Conservation (phyloP, 2,329 filamentous ascomycete species). For the Phaeosphaeria sp. region DNA sequence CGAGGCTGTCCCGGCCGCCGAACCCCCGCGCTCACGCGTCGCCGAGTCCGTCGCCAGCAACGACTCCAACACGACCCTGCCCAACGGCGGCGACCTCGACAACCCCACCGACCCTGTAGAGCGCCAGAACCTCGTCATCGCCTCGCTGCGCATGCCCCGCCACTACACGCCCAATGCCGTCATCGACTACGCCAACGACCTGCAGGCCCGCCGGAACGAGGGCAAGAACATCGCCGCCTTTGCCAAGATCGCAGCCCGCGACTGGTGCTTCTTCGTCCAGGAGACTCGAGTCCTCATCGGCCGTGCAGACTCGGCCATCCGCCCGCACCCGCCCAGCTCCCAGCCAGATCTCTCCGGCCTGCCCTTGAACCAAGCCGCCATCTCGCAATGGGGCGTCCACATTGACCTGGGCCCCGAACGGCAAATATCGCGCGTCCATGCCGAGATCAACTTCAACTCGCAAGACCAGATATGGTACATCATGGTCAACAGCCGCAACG, state of each 20-base stretch:
- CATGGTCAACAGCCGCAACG: constrained; percentile 88
- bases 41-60: constrained; percentile 51
- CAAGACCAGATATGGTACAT: constrained; percentile 74
- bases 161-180: constrained; percentile 61
- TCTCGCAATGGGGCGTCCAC: constrained; percentile 64
- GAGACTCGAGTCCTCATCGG: constrained; percentile 79
- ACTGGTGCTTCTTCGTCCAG: constrained; percentile 86
- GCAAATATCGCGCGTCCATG: constrained; percentile 58
- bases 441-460: constrained; percentile 56
- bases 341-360: constrained; percentile 32
- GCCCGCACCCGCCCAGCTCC: constrained; percentile 37
- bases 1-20: constrained; percentile 27
- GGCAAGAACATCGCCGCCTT: constrained; percentile 65
- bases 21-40: constrained; percentile 38
- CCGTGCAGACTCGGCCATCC: constrained; percentile 53
- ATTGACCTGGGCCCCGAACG: constrained; percentile 75
- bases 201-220: constrained; percentile 52
- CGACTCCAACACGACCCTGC: constrained; percentile 48
- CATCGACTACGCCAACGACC: constrained; percentile 62
- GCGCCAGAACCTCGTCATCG: constrained; percentile 46
- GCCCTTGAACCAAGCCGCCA: constrained; percentile 28
- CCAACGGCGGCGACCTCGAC: constrained; percentile 41
- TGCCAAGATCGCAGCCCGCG: constrained; percentile 79
- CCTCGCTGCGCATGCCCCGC: constrained; percentile 51
- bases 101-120: constrained; percentile 40